Evolutionary conservation across 345 rosid species (phyloP), one percentile per base, ranked within the genome.

Genomic region (Gossypium raimondii): DNA sequence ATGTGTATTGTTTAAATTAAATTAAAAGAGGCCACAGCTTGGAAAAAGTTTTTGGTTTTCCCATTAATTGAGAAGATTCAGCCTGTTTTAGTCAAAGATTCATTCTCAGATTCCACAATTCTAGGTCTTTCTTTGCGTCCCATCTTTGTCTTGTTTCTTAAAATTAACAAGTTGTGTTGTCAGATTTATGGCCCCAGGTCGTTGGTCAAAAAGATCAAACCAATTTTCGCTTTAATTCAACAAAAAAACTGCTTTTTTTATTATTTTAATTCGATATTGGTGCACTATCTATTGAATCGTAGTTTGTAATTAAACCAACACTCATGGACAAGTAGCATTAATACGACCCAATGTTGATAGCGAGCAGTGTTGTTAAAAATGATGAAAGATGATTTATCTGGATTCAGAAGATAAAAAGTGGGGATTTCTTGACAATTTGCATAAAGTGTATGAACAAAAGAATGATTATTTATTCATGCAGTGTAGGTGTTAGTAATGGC

Each of bases 161-260:
- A 67, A 47, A 47, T 1, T 48, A 50, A 51, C 3, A 25, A 27
- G 16, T 27, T 16, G 27, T 17, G 45, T 69, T 69, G 27, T 50
- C 72, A 50, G 7, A 16, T 50, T 9, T 25, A 50, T 69, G 57
- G 25, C 16, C 2, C 18, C 38, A 14, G 65, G n/a, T 27, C 27
- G 65, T 74, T 52, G 73, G 86, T 75, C 84, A 76, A 83, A 67
- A 80, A 34, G 72, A 55, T 18, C 55, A 17, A 1, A 11, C 8
- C 45, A 16, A 4, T 69, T n/a, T 51, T 27, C 45, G 16, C 57
- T 22, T 13, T 22, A 7, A 67, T 45, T 67, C 55, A 67, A 67
- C 56, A 67, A 67, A 20, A 20, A 47, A 47, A 20, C 55, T 45
- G 55, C 70, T 11, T 45, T 67, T 3, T n/a, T 3, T 1, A 6